Base-by-base conservation (phyloP, 2,329 filamentous ascomycete species). In the Neurospora sp. region DNA sequence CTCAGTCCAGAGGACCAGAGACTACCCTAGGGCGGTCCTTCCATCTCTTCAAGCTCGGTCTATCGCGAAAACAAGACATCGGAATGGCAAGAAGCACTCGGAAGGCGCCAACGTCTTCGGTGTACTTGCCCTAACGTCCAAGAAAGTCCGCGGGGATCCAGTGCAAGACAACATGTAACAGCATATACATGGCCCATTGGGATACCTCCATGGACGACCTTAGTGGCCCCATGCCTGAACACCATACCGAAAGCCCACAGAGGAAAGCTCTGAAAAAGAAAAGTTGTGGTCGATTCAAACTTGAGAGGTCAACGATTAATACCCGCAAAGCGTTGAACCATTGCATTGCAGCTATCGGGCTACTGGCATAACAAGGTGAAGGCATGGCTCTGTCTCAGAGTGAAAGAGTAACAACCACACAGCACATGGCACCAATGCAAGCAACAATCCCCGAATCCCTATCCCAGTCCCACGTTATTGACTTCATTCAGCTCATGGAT, bases 341-440 rank as follows among this genome's bases (percentile, higher is more conserved):
- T 28, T 28, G 28, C 28, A 28, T 28, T 28, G 28, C 28, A 28
- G 28, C 28, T 28, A 28, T 19, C 13, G 3, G 19, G 46, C 15
- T 15, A 5, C 11, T 2, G 11, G 8, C 46, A 58, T 7, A 58
- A 13, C 6, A 28, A 0, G 0, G 11, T 28, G 4, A 28, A 52
- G 8, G 23, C 46, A 15, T 1, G 4, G 10, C 43, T 46, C n/a
- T 23, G 9, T 23, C 9, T 10, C 40, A 23, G 0, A 13, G 1
- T 2, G 3, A 46, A 0, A 46, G 0, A 5, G 4, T 10, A 0
- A 1, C n/a, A 46, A 2, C 43, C n/a, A 19, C n/a, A 23, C 19
- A 23, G 10, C 43, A 46, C 43, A 23, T 23, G n/a, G 43, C n/a
- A 46, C 23, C 1, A 9, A 58, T 17, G 3, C 23, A 58, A 28